These are phyloP conservation scores for Colletotrichum sp. DNA, from an alignment of 2,329 filamentous ascomycete genomes.

Conservation along the genomic window DNA sequence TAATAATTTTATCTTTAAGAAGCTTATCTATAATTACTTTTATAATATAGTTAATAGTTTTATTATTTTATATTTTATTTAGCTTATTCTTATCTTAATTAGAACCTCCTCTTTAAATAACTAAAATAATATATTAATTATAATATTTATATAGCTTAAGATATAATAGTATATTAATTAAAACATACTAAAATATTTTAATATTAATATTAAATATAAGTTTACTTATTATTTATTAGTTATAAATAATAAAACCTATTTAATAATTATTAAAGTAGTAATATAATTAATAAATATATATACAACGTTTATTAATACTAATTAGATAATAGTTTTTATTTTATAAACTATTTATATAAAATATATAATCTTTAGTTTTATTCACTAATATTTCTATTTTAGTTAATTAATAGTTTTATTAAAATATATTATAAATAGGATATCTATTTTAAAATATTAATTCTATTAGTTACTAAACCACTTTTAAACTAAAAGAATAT, in stretches of 20 bases:
- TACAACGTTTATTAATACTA: not conserved
- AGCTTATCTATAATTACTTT: not conserved
- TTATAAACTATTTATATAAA: not conserved
- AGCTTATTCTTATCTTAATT: not conserved
- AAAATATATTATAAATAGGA: not conserved
- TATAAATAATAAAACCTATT: not conserved
- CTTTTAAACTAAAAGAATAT: fast-evolving
- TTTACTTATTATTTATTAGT: not conserved
- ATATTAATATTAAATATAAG: not conserved
- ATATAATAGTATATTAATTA: not conserved
- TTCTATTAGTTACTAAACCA: not conserved
- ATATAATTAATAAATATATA: not conserved
- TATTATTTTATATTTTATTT: not conserved
- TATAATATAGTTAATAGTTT: not conserved
- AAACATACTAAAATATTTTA: not conserved
- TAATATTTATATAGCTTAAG: not conserved
- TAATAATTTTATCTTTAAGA: not conserved
- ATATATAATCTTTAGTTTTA: not conserved
- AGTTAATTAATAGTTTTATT: not conserved
- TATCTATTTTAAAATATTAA: not conserved
- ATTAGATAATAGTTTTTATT: fast-evolving
- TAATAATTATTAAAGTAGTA: not conserved
- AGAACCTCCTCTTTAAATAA: not conserved
- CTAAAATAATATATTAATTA: not conserved
- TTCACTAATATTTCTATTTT: not conserved